Conservation (phyloP, 1,284 basidiomycete species). For the Naganishia cerealis region DNA sequence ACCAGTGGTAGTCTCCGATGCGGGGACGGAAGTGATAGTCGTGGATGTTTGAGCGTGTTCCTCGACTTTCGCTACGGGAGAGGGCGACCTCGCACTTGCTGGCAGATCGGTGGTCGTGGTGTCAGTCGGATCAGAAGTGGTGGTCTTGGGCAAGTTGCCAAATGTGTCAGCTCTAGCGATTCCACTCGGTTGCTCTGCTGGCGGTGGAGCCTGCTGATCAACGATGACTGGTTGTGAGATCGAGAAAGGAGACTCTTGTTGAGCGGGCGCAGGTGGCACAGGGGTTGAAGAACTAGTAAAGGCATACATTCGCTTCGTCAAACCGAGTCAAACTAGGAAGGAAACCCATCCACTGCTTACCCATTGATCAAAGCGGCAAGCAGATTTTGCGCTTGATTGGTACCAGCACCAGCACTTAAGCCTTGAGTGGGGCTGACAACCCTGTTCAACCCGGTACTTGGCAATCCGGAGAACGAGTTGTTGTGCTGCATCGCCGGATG, state of each 20-base stretch:
- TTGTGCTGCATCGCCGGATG: slow-evolving; percentile 28
- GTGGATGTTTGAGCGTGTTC: background rate
- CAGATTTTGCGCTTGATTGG: slow-evolving; percentile 20
- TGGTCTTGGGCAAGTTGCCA: background rate
- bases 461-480: slow-evolving; percentile 21
- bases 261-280: background rate
- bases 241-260: slow-evolving; percentile 13
- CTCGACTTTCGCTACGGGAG: background rate
- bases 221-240: slow-evolving; percentile 22
- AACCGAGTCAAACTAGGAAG: background rate
- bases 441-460: slow-evolving; percentile 23
- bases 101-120: background rate
- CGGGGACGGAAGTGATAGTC: background rate
- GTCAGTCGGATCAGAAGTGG: background rate
- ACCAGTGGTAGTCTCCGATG: background rate
- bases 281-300: slow-evolving; percentile 8
- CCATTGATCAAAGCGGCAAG: slow-evolving; percentile 23
- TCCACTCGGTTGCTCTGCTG: background rate
- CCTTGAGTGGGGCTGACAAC: slow-evolving; percentile 23
- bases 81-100: background rate
- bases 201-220: slow-evolving; percentile 5
- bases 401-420: slow-evolving; percentile 22
- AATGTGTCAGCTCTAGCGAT: slow-evolving; percentile 12
- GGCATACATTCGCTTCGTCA: background rate
- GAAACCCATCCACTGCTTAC: background rate